These are phyloP conservation scores for Papiliotrema nemorosa DNA, from an alignment of 1,284 basidiomycete species.

Conservation along the genomic window DNA sequence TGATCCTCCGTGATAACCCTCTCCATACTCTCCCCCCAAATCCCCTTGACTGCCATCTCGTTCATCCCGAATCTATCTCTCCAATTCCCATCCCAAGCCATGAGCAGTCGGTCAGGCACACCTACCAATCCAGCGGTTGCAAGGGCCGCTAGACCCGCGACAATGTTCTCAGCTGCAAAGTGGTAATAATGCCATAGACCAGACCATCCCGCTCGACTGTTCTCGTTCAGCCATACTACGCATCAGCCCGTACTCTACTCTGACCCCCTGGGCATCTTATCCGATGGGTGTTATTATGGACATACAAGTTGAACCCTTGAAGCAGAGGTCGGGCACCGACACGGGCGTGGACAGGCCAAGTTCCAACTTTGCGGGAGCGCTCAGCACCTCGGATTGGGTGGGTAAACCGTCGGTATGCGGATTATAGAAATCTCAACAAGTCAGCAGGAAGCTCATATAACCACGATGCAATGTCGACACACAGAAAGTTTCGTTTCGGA, in stretches of 20 bases:
- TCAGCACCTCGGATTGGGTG: not conserved
- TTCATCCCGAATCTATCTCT: constrained; percentile 21
- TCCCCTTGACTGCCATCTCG: constrained; percentile 15
- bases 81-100: constrained; percentile 23
- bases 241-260: no score
- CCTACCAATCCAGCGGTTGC: constrained; percentile 7
- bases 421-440: not conserved
- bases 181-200: constrained; percentile 24
- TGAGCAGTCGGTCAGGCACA: constrained; percentile 15
- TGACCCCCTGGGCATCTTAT: no score
- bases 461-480: not conserved
- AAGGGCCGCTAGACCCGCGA: constrained; percentile 15
- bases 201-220: constrained; percentile 11
- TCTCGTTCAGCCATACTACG: constrained; percentile 25
- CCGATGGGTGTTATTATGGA: no score
- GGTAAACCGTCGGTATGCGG: not conserved
- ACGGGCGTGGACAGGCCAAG: not conserved
- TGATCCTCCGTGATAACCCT: constrained; percentile 10
- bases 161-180: constrained; percentile 21
- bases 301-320: not conserved
- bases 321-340: not conserved
- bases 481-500: constrained; percentile 1
- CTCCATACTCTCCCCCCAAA: constrained; percentile 9
- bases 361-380: not conserved
- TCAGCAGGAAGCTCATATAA: not conserved